Evolutionary conservation across 2,329 filamentous ascomycete genomes (phyloP), one percentile per base, ranked within the genome.

Genomic region (Aspergillus uvarum): DNA sequence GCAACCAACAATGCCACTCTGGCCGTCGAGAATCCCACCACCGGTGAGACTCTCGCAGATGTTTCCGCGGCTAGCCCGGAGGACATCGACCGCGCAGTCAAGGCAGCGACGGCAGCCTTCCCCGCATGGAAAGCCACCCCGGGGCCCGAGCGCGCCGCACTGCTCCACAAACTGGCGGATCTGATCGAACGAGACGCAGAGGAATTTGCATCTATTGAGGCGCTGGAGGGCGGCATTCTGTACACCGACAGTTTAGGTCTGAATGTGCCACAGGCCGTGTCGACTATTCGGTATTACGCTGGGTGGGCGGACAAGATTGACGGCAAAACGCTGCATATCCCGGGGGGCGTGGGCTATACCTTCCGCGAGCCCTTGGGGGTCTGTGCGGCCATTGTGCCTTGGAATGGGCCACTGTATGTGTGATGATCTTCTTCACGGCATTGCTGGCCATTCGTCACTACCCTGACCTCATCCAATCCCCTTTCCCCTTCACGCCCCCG

Each of bases 251-350:
- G 68, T 2, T 65, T 66, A 50, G 59, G 60, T 2, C 55, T 70
- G 54, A 67, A 70, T 47, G 60, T 73, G 16, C 67, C 68, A 1
- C 65, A 70, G 57, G 54, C 69, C 0, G 51, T 65, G 2, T 64
- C 60, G 4, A 67, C 63, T 7, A 61, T 72, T 5, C 62, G 69
- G 44, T 72, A 72, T 53, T 72, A 69, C 48, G 71, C 70, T 0
- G 70, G 70, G 16, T 73, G 71, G 70, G 67, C 69, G 0, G 70
- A 68, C 14, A 73, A 71, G 49, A 65, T 71, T 22, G 70, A 68
- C 42, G 69, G 69, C 0, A 68, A 68, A 56, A 62, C 67, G 0
- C 53, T 70, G 19, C 60, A 64, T 3, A 66, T 72, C 22, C 51
- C 51, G 19, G 66, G 65, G 1, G 68, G 65, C 1, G 63, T 70